These are phyloP conservation scores for Pseudocercospora fuligena DNA, from an alignment of 2,329 filamentous ascomycete species.

Conservation along the genomic window DNA sequence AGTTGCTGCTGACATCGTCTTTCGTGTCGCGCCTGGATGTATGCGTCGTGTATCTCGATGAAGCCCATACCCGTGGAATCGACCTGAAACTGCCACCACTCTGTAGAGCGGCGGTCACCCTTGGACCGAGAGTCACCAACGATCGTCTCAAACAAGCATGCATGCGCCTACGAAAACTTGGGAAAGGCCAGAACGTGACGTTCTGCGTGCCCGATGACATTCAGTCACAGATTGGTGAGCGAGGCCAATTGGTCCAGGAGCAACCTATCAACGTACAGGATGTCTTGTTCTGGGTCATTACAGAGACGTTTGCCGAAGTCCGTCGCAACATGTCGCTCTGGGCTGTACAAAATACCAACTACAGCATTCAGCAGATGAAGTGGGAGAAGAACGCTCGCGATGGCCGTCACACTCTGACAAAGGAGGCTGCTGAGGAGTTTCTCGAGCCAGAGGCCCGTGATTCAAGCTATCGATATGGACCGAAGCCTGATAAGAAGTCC, in stretches of 20 bases:
- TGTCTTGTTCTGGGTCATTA: slow-evolving; percentile 64
- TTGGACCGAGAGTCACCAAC: slow-evolving; percentile 69
- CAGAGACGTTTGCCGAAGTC: slow-evolving; percentile 59
- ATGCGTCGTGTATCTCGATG: slow-evolving; percentile 72
- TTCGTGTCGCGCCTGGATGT: slow-evolving; percentile 60
- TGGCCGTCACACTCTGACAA: slow-evolving; percentile 50
- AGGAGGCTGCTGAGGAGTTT: slow-evolving; percentile 44
- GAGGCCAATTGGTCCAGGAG: slow-evolving; percentile 14
- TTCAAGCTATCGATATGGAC: slow-evolving; percentile 54
- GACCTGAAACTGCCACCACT: slow-evolving; percentile 65
- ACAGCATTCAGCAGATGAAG: slow-evolving; percentile 39
- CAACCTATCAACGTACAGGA: slow-evolving; percentile 55
- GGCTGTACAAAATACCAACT: slow-evolving; percentile 63
- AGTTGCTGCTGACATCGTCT: slow-evolving; percentile 62
- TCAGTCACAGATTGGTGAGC: slow-evolving; percentile 54
- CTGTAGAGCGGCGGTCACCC: slow-evolving; percentile 69
- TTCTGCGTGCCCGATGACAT: slow-evolving; percentile 68
- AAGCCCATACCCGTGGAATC: slow-evolving; percentile 71
- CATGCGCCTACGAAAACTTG: slow-evolving; percentile 73
- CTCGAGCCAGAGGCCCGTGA: slow-evolving; percentile 73
- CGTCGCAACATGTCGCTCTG: slow-evolving; percentile 61
- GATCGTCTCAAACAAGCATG: slow-evolving; percentile 72
- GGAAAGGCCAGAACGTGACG: slow-evolving; percentile 66
- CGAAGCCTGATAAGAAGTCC: slow-evolving; percentile 1
- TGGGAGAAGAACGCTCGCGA: slow-evolving; percentile 55